Evolutionary conservation across 164 flowering plant genomes (phyloP).

Genomic region (Nelumbo lutea): DNA sequence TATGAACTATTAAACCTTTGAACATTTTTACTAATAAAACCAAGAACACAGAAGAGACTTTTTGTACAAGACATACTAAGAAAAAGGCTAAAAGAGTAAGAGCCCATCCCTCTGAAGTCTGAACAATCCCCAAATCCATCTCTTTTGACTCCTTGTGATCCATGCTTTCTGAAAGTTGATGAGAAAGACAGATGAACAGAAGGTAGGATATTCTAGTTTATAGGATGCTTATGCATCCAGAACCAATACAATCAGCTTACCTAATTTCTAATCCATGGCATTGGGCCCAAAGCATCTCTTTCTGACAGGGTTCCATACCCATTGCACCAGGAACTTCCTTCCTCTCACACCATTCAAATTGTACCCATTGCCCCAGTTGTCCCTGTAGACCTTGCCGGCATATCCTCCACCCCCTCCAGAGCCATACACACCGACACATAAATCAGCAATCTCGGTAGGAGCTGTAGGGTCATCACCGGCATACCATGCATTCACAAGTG

Average conservation of each 20-base stretch:
- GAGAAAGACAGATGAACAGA: too few relatives aligned
- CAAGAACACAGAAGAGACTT: too few relatives aligned
- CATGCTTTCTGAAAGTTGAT: too few relatives aligned
- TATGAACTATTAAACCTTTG: too few relatives aligned
- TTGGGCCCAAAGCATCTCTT: conserved; percentile 64
- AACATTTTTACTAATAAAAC: too few relatives aligned
- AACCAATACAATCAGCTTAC: not conserved
- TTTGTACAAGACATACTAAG: too few relatives aligned
- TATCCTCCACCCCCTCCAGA: conserved; percentile 60
- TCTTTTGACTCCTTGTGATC: too few relatives aligned
- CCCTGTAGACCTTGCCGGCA: conserved; percentile 41
- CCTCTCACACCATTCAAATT: conserved; percentile 55
- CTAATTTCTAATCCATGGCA: conserved; percentile 37
- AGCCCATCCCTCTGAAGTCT: too few relatives aligned
- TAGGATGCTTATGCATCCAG: too few relatives aligned
- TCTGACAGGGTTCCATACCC: conserved; percentile 50
- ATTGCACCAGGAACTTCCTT: conserved; percentile 54
- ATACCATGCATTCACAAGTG: conserved; percentile 62
- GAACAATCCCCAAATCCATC: too few relatives aligned
- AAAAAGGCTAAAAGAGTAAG: too few relatives aligned
- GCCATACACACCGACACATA: conserved; percentile 63
- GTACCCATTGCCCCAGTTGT: conserved; percentile 35
- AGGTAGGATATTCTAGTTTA: too few relatives aligned
- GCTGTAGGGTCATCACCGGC: conserved; percentile 55
- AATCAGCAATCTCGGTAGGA: conserved; percentile 60